Evolutionary conservation across 495 filamentous ascomycete genomes (phyloP).

Genomic region (Elaphomyces granulatus): DNA sequence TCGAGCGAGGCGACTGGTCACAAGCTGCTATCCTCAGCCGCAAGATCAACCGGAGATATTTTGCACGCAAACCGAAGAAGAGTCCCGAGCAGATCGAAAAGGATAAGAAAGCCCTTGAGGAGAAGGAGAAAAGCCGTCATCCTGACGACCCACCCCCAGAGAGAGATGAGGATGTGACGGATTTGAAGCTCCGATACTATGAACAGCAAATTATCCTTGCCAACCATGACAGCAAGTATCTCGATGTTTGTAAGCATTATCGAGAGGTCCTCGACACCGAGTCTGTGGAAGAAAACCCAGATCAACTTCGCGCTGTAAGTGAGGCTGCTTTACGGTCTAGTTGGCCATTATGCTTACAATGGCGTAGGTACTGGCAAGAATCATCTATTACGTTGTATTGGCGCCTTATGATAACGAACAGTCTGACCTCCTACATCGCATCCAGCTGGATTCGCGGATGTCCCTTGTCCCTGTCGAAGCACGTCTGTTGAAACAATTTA

Average conservation of each 20-base stretch:
- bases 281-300: conserved; percentile 76
- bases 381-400: conserved; percentile 94
- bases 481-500: conserved; percentile 81
- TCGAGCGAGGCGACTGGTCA: conserved; percentile 90
- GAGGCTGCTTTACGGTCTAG: neutral
- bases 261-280: conserved; percentile 90
- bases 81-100: conserved; percentile 74
- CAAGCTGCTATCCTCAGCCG: conserved; percentile 87
- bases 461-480: conserved; percentile 56
- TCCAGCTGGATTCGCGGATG: conserved; percentile 53
- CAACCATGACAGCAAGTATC: conserved; percentile 93
- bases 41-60: conserved; percentile 92
- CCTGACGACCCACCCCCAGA: conserved; percentile 62
- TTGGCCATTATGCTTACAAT: conserved; percentile 14
- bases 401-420: conserved; percentile 98
- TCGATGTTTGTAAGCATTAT: conserved; percentile 95
- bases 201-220: conserved; percentile 89
- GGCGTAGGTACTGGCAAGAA: conserved; percentile 66
- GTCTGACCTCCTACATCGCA: conserved; percentile 88
- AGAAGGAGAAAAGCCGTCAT: conserved; percentile 55
- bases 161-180: conserved; percentile 80
- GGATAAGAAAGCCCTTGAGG: conserved; percentile 69
- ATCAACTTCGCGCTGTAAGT: conserved; percentile 69
- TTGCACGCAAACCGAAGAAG: conserved; percentile 79
- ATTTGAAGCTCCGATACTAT: conserved; percentile 91